Base-by-base conservation (phyloP, 176 grass and related monocot species). In the Musa itinerans region DNA sequence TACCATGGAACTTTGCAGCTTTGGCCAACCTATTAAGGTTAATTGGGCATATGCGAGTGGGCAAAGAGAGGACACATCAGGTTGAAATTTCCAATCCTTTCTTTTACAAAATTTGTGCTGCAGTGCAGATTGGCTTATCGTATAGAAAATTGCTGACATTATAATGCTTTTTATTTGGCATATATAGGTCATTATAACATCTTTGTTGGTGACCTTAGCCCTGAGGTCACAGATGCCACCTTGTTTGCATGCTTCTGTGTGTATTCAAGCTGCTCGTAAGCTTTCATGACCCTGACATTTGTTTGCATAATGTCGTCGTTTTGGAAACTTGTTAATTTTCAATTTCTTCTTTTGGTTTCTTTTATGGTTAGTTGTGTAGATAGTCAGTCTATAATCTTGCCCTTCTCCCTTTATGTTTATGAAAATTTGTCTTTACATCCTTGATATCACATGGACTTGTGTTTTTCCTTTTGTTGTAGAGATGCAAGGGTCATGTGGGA, bases 31-130 rank as follows among this genome's bases (percentile, higher is more conserved):
- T 72, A 82, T 98, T 63, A 93, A 92, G 90, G 94, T 98, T 76
- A 98, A 98, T 78, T 98, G 94, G 94, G 94, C 94, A 80, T 98
- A 98, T 69, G 83, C 94, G 72, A 98, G 94, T 76, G 85, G 87
- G 24, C 94, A 93, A 73, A 91, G 94, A 84, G 94, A 98, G 79
- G 94, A 98, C 48, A 98, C 94, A 54, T 98, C 94, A 98, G 94
- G 94, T 98, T 76, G 51, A 65, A 54, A 43, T 76, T 24, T 74
- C 74, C 77, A 15, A 72, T 29, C 54, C 73, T 79, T 1, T 81
- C 77, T 10, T 75, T 82, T 72, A 26, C 11, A 58, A n/a, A 61
- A 23, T 72, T 69, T 80, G 68, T 82, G 54, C 52, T 62, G 71
- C 10, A 67, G 54, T 3, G 52, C 26, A 17, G 55, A 56, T 13